Base-by-base conservation (phyloP, 2,329 filamentous ascomycete species). In the Cytospora leucostoma region DNA sequence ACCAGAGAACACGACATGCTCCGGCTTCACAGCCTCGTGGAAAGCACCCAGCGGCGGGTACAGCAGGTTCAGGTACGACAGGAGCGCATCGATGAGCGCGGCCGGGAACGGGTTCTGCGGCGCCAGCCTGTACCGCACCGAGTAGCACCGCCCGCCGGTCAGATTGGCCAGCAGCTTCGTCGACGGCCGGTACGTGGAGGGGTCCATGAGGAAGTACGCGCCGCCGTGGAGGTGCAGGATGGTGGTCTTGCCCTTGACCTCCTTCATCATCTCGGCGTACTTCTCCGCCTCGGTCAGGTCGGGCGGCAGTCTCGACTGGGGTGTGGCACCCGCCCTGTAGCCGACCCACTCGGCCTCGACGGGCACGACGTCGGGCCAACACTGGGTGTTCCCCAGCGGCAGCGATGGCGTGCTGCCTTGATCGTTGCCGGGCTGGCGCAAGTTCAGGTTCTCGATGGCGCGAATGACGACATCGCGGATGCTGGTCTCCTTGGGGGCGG, bases 281-380 rank as follows among this genome's bases (percentile, higher is more conserved):
- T 88, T 88, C 61, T 88, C 82, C 61, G 78, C 75, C 71, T 93
- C 88, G 3, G 83, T 80, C 35, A 90, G 27, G 27, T 27, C 78
- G 1, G 75, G 70, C 1, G 87, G 87, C 65, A 85, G 77, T 5
- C 74, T 72, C 19, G 84, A 79, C 2, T 83, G 76, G 21, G 76
- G 71, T 3, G 76, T 75, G 5, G 82, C 89, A 40, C 72, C 78
- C 1, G 82, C 78, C 32, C 90, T 80, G 73, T 89, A 89, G 0
- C 89, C 89, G 4, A 88, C 90, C 91, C 90, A 93, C 73, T 94
- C 90, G 32, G 85, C 89, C 72, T 91, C 84, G 6, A 91, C 80
- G 19, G 84, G 76, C 2, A 76, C 73, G 0, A 86, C 71, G 0
- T 82, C 81, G 1, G 88, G 87, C 64, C 84, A 27, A 4, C 27